phyloP scores from a whole-genome alignment of 2,329 filamentous ascomycete species.

The Apiospora arundinis region DNA sequence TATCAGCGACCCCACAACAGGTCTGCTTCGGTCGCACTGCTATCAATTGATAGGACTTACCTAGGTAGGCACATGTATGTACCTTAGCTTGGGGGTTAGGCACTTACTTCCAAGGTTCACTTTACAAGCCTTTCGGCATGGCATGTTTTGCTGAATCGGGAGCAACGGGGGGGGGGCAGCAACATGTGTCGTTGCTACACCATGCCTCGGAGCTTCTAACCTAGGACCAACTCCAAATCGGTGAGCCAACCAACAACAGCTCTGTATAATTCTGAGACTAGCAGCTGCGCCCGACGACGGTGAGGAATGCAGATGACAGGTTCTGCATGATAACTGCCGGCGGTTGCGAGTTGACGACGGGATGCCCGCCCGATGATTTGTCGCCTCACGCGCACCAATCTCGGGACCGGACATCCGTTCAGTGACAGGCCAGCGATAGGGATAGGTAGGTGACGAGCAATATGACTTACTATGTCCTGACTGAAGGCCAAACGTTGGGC shows the following conservation, averaged over 20 bases:
- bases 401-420: slow-evolving; percentile 13
- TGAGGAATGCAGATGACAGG: slow-evolving; percentile 10
- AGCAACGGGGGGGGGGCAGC: not conserved
- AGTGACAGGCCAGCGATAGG: slow-evolving; percentile 6
- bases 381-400: slow-evolving; percentile 15
- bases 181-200: slow-evolving; percentile 1
- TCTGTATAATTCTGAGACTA: not conserved
- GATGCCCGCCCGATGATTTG: slow-evolving; percentile 6
- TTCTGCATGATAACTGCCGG: slow-evolving; percentile 9
- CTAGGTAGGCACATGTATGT: not conserved
- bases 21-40: slow-evolving; percentile 4
- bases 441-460: not conserved
- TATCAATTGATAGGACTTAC: not conserved
- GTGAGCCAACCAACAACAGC: not conserved
- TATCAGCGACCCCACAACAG: not conserved
- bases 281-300: not conserved
- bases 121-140: not conserved
- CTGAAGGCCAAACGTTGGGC: not conserved
- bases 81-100: no score
- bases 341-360: slow-evolving; percentile 5
- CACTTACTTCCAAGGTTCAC: not conserved
- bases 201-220: not conserved
- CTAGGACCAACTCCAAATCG: not conserved
- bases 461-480: no score
- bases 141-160: not conserved